Base-by-base conservation (phyloP, 2,329 filamentous ascomycete species). In the Proliferodiscus dingleyae region DNA sequence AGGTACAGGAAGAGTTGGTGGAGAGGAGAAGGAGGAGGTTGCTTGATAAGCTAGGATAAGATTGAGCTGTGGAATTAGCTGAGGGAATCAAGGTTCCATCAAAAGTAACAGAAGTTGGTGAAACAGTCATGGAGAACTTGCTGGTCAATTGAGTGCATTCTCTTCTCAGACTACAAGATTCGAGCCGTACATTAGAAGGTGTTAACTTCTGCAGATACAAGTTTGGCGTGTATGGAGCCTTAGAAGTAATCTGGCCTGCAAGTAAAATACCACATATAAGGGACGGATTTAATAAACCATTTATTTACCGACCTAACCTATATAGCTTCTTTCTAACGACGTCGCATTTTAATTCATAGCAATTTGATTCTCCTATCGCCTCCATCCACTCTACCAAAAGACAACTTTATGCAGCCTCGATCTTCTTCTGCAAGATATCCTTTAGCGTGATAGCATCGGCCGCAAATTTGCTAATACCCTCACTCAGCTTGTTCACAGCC, bases 381-480 rank as follows among this genome's bases (percentile, higher is more conserved):
- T 13, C 30, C 16, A 32, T 41, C 21, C 23, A 26, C 6, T 22
- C 39, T 19, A 22, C 5, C 28, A 42, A 42, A n/a, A 41, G 19
- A 30, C 10, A 8, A 43, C 53, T 46, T 51, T 57, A 60, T 45
- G 55, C 8, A 16, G 32, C 55, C 51, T 56, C 45, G 36, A 97
- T 78, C 87, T 96, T 97, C 72, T 81, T 71, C 78, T 85, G 85
- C 65, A 98, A 78, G 64, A 95, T 90, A 55, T 81, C 79, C 86
- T 97, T 97, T 62, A 98, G 83, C 50, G 89, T 95, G 58, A 90
- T 74, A 59, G 93, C 90, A 66, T 98, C 93, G 60, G 93, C 93
- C 49, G 93, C 91, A 66, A 98, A 98, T 77, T 96, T 96, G 79
- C 88, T 94, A 78, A 98, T 98, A 73, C 93, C 93, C 75, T 98